Evolutionary conservation across 805 yeast genomes (phyloP).

Genomic region (Peterozyma toletana): DNA sequence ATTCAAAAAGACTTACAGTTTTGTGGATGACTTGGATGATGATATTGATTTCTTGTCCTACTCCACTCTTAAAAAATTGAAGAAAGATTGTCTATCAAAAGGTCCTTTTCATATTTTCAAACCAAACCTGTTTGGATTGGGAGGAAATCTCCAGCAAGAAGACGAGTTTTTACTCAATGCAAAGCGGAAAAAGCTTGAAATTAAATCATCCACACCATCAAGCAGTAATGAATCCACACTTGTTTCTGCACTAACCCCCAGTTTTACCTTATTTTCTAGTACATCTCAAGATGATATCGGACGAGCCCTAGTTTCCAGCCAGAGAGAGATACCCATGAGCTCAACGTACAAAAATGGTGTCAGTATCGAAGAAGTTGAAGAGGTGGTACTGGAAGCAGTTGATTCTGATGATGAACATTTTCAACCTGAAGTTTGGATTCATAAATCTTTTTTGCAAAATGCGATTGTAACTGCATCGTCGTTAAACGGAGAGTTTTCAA

Average conservation of each 20-base stretch:
- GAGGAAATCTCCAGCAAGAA: neutral
- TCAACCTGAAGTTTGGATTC: conserved; percentile 22
- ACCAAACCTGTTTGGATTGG: conserved; percentile 1
- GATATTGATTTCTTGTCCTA: conserved; percentile 25
- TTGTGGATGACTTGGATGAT: conserved; percentile 29
- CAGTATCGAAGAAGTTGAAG: neutral
- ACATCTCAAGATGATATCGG: neutral
- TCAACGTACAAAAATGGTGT: too few relatives aligned
- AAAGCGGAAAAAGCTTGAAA: too few relatives aligned
- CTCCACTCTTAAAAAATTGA: neutral
- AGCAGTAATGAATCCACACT: neutral
- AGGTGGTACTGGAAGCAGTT: neutral
- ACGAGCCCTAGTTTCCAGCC: neutral
- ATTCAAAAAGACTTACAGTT: conserved; percentile 30
- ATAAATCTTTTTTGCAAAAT: conserved; percentile 21
- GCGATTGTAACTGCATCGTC: conserved; percentile 19
- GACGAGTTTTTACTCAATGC: neutral
- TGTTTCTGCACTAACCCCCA: neutral
- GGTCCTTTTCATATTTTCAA: conserved; percentile 22
- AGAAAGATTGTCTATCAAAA: neutral
- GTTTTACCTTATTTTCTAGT: neutral
- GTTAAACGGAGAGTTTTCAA: conserved; percentile 17
- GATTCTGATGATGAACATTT: conserved; percentile 3
- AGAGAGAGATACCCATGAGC: neutral
- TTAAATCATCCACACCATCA: neutral